Base-by-base conservation (phyloP, 306 rosid species). In the Ormosia semicastrata region DNA sequence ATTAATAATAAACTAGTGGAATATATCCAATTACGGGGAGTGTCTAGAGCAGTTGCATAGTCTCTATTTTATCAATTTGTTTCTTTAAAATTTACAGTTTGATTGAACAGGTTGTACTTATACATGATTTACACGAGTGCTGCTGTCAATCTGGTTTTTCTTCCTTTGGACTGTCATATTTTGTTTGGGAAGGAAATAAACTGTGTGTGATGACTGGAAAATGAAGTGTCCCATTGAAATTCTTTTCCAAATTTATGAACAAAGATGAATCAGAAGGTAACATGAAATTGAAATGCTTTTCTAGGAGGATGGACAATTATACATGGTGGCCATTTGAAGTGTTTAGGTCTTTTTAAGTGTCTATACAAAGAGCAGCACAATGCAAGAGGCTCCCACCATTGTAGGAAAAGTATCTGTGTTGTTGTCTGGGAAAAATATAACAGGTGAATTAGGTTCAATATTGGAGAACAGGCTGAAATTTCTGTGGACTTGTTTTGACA, bases 31-130 rank as follows among this genome's bases (percentile, higher is more conserved):
- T 17, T 33, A 52, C 14, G 43, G 15, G 29, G 50, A 39, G 12
- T 49, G 66, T 62, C 82, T 30, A 33, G 37, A 66, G 29, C 15
- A 11, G 73, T 49, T 85, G 68, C 77, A 29, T 52, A 58, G 67
- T 67, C 79, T 71, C 40, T 11, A 32, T 30, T 62, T 70, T 67
- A 75, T 41, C 71, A 18, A 34, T 70, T 4, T 7, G 12, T 4
- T 32, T 33, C 8, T n/a, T 39, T 3, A 41, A 67, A 49, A 4
- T 24, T 77, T 66, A 13, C 56, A 36, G 12, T 64, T 65, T 36
- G 65, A 43, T 81, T 3, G 40, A 64, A 73, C 66, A 15, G 32
- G 66, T 40, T 36, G 53, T 47, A 43, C 40, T 41, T 68, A 14
- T 24, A 37, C 37, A 7, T 43, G 63, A 74, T 44, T 47, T 56